These are phyloP conservation scores for Polyplosphaeria fusca DNA, from an alignment of 495 filamentous ascomycete genomes.

Conservation along the genomic window DNA sequence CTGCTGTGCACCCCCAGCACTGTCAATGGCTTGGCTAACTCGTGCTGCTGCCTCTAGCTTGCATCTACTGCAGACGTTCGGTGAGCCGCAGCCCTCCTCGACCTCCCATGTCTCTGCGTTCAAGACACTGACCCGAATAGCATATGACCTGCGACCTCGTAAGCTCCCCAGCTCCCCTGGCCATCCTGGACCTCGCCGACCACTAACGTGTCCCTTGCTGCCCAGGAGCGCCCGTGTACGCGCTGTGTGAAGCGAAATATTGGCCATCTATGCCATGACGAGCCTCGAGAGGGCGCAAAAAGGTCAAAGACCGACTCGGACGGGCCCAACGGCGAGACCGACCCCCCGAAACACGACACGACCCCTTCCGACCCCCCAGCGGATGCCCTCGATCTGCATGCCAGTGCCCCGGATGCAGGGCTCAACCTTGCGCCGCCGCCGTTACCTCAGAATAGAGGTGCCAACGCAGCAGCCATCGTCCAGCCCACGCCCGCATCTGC, in stretches of 20 bases:
- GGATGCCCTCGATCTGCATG: constrained; percentile 23
- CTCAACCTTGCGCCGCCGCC: constrained; percentile 33
- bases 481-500: constrained; percentile 48
- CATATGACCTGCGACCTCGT: constrained; percentile 99
- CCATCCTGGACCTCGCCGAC: constrained; percentile 6
- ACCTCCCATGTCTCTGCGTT: constrained; percentile 9
- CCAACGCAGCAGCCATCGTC: constrained; percentile 38
- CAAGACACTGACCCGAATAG: constrained; percentile 50
- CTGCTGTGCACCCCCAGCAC: constrained; percentile 27
- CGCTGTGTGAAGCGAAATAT: constrained; percentile 99
- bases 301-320: constrained; percentile 68
- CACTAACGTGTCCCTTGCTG: constrained; percentile 38
- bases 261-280: constrained; percentile 97
- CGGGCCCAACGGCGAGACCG: constrained; percentile 54
- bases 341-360: constrained; percentile 22
- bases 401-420: constrained; percentile 32
- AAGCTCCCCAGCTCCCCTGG: constrained; percentile 56
- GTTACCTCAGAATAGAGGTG: constrained; percentile 32
- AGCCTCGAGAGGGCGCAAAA: constrained; percentile 78
- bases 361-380: constrained; percentile 24
- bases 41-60: constrained; percentile 59
- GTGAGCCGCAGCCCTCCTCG: constrained; percentile 56
- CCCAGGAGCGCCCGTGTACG: constrained; percentile 89
- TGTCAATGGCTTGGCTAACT: constrained; percentile 43
- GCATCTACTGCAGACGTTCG: constrained; percentile 98